These are phyloP conservation scores for Cryphonectria naterciae DNA, from an alignment of 2,329 filamentous ascomycete species.

Conservation along the genomic window DNA sequence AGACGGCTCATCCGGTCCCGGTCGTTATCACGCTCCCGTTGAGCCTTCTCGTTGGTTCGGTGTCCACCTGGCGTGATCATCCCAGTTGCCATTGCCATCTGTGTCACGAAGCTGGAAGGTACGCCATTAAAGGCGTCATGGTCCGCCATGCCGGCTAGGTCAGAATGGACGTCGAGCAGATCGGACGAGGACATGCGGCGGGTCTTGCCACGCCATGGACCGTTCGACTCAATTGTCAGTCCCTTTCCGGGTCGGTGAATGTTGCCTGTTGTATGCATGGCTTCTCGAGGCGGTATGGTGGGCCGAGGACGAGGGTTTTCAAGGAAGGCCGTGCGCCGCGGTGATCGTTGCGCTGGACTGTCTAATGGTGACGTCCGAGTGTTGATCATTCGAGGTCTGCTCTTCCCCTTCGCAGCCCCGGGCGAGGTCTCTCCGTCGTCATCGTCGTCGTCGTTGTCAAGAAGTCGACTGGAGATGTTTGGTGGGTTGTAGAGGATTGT, in stretches of 20 bases:
- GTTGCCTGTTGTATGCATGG: constrained; percentile 61
- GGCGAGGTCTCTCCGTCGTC: constrained; percentile 48
- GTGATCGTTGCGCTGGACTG: constrained; percentile 51
- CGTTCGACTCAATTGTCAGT: constrained; percentile 53
- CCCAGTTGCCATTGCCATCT: constrained; percentile 75
- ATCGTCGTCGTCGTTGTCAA: constrained; percentile 40
- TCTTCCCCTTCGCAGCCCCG: constrained; percentile 33
- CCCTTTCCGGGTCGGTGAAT: constrained; percentile 50
- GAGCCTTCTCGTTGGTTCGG: constrained; percentile 36
- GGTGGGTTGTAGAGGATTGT: constrained; percentile 83
- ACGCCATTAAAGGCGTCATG: constrained; percentile 66
- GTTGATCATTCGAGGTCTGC: constrained; percentile 42
- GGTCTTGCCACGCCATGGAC: constrained; percentile 40
- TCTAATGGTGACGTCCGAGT: constrained; percentile 45
- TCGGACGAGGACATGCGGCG: constrained; percentile 67
- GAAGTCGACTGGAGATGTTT: constrained; percentile 12
- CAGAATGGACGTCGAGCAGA: constrained; percentile 63
- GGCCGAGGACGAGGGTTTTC: constrained; percentile 60
- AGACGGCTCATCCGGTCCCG: constrained; percentile 76
- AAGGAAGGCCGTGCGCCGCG: constrained; percentile 48
- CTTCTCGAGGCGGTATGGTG: constrained; percentile 54
- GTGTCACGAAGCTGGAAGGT: constrained; percentile 78
- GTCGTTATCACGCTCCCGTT: constrained; percentile 47
- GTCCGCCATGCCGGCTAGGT: constrained; percentile 63
- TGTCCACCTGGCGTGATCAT: constrained; percentile 53